Evolutionary conservation across 78 protist genomes (phyloP).

Genomic region (Mantamonas sphyraenae): DNA sequence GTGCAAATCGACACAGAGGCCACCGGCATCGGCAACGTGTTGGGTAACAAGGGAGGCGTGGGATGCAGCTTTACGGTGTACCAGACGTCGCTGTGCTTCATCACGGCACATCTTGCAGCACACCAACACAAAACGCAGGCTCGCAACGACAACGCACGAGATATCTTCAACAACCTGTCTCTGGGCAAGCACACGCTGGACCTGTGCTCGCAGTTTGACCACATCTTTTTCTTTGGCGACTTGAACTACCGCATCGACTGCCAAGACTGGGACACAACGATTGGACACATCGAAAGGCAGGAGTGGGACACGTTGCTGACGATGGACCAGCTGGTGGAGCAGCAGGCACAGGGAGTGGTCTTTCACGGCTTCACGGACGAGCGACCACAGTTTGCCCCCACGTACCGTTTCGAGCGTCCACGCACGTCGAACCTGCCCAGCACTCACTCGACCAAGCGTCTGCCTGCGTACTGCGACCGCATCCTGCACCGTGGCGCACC

Average conservation of each 20-base stretch:
- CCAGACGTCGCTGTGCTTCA: not conserved
- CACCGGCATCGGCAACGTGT: conserved; percentile 36
- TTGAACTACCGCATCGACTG: not conserved
- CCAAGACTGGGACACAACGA: too few species aligned
- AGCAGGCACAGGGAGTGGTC: not conserved
- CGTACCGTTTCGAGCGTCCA: not conserved
- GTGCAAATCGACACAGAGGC: conserved; percentile 17
- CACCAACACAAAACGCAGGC: not conserved
- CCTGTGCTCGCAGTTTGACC: not conserved
- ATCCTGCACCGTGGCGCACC: not conserved
- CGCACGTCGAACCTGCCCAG: too few species aligned
- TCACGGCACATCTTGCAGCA: not conserved
- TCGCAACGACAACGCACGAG: not conserved
- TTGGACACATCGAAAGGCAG: too few species aligned
- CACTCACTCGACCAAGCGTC: too few species aligned
- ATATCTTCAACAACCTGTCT: not conserved
- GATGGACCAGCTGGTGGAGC: not conserved
- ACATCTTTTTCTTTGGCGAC: not conserved
- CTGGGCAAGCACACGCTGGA: not conserved
- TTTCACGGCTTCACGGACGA: not conserved
- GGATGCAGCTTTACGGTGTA: not conserved
- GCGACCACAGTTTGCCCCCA: not conserved
- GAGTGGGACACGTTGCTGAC: not conserved
- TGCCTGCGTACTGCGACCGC: not conserved
- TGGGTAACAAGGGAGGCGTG: not conserved